Conservation (phyloP, 495 filamentous ascomycete genomes). For the Penicillium macrosclerotiorum region DNA sequence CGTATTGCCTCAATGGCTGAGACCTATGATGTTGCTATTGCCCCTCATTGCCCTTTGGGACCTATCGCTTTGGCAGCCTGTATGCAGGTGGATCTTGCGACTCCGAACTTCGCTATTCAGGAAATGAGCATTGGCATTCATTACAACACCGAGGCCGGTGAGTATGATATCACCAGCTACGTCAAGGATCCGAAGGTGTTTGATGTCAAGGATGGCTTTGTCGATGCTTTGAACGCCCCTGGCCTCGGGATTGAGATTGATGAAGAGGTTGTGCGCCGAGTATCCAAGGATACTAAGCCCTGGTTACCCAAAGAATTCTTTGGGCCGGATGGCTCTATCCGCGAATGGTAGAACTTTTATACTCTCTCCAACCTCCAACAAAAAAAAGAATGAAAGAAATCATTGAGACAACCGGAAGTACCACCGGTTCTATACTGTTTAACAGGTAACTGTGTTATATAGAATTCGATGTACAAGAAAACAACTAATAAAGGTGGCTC, state of each 20-base stretch:
- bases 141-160: constrained; percentile 63
- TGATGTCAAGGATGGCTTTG: constrained; percentile 63
- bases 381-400: too few relatives aligned
- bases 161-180: constrained; percentile 67
- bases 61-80: constrained; percentile 74
- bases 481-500: too few relatives aligned
- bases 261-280: constrained; percentile 59
- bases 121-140: constrained; percentile 82
- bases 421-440: too few relatives aligned
- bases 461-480: too few relatives aligned
- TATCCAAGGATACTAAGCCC: constrained; percentile 48
- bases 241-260: constrained; percentile 76
- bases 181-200: constrained; percentile 61
- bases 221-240: constrained; percentile 57
- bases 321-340: constrained; percentile 67
- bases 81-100: constrained; percentile 63
- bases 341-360: constrained; percentile 61
- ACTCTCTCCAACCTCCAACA: too few relatives aligned
- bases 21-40: constrained; percentile 73
- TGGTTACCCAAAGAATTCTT: constrained; percentile 64
- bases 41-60: constrained; percentile 75
- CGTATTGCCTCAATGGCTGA: constrained; percentile 73
- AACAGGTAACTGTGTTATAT: too few relatives aligned
- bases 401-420: too few relatives aligned
- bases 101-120: constrained; percentile 73